Evolutionary conservation across 2,329 filamentous ascomycete species (phyloP).

Genomic region (Proliferodiscus dingleyae): DNA sequence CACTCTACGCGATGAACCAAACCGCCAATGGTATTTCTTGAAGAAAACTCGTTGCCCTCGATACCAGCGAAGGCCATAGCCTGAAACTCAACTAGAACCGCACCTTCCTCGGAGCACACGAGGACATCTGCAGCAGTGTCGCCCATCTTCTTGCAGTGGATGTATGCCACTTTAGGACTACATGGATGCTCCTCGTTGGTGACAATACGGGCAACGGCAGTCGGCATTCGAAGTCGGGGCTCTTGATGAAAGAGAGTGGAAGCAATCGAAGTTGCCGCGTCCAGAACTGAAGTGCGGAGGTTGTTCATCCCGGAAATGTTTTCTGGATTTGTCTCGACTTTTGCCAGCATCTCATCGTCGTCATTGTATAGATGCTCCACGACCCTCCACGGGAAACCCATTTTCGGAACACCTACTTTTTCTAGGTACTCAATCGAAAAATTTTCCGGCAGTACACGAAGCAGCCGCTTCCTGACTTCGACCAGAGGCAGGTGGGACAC

Average conservation of each 20-base stretch:
- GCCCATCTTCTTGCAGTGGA: conserved; percentile 32
- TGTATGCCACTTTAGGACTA: conserved; percentile 33
- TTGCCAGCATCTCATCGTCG: conserved; percentile 38
- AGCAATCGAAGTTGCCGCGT: conserved; percentile 39
- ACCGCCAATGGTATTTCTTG: no score
- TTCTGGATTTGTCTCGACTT: conserved; percentile 34
- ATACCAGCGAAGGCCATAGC: conserved; percentile 38
- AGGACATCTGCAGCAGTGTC: conserved; percentile 29
- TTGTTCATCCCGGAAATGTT: conserved; percentile 26
- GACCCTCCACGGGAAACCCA: conserved; percentile 40
- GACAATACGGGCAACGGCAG: conserved; percentile 29
- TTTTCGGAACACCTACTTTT: conserved; percentile 36
- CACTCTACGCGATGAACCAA: no score
- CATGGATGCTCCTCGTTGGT: conserved; percentile 17
- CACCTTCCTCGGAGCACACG: conserved; percentile 28
- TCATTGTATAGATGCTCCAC: conserved; percentile 35
- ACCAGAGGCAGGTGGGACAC: conserved; percentile 22
- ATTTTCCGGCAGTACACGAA: conserved; percentile 24
- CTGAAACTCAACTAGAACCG: conserved; percentile 30
- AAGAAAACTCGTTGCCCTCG: no score
- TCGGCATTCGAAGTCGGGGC: conserved; percentile 35
- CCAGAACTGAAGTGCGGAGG: conserved; percentile 38
- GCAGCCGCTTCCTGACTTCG: conserved; percentile 28
- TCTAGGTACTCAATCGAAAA: conserved; percentile 37
- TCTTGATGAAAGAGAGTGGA: conserved; percentile 37